Evolutionary conservation across 192 early-diverging fungal genomes (phyloP).

Genomic region (Spinellus fusiger): DNA sequence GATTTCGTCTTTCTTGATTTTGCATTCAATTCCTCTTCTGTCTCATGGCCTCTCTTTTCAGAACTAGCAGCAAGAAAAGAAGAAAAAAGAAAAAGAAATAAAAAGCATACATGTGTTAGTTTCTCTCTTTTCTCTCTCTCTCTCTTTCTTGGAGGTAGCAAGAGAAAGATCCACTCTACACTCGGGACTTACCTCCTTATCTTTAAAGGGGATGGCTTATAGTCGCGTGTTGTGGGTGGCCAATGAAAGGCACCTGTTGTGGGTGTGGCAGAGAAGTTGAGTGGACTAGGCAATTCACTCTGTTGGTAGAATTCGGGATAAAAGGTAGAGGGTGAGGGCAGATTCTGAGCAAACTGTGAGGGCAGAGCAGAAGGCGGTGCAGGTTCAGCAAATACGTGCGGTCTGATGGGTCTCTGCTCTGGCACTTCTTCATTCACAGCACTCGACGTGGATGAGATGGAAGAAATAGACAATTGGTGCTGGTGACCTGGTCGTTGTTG

Average conservation of each 20-base stretch:
- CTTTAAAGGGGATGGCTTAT: conserved; percentile 45
- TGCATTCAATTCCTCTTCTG: background rate
- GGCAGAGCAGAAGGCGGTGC: conserved; percentile 68
- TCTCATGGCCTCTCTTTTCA: background rate
- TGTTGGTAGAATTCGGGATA: conserved; percentile 72
- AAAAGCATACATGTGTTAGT: background rate
- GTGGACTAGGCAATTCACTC: conserved; percentile 66
- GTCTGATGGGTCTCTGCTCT: background rate
- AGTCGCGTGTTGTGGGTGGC: conserved; percentile 46
- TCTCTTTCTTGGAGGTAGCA: no score
- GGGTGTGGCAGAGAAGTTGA: conserved; percentile 70
- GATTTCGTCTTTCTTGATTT: background rate
- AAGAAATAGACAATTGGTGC: conserved; percentile 4
- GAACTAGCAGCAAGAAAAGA: background rate
- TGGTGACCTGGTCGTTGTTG: background rate
- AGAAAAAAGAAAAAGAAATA: background rate
- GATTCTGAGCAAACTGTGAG: conserved; percentile 59
- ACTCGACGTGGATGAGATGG: background rate
- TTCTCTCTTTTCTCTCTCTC: no score
- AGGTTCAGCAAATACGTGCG: conserved; percentile 30
- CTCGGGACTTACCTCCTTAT: background rate
- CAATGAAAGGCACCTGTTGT: conserved; percentile 71
- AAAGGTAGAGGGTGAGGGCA: conserved; percentile 72
- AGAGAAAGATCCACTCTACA: conserved; percentile 1
- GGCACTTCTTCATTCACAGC: background rate